phyloP scores from a whole-genome alignment of 1,139 yeast species.

The Debaryomyces subglobosus region DNA sequence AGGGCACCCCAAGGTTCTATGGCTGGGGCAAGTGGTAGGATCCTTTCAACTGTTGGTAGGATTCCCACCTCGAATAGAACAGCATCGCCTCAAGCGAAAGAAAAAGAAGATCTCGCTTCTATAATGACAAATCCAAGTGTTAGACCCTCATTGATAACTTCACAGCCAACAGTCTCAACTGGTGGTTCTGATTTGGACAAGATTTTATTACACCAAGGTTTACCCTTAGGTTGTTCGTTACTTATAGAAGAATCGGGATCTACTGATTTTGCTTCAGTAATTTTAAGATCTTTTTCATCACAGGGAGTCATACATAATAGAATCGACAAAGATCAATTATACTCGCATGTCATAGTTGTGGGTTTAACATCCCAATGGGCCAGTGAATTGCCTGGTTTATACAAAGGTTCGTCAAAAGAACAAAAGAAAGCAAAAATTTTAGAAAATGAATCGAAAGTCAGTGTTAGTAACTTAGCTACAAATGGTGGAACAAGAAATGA shows the following conservation, averaged over 20 bases:
- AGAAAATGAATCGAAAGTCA: conserved; percentile 62
- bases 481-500: conserved; percentile 26
- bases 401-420: conserved; percentile 70
- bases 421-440: conserved; percentile 61
- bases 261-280: conserved; percentile 83
- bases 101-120: conserved; percentile 14
- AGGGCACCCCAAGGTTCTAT: conserved; percentile 12
- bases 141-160: conserved; percentile 75
- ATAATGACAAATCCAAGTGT: conserved; percentile 56
- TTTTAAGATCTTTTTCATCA: conserved; percentile 71
- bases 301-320: conserved; percentile 80
- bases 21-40: conserved; percentile 6
- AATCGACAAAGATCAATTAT: conserved; percentile 30
- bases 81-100: conserved; percentile 10
- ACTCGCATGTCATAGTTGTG: conserved; percentile 68
- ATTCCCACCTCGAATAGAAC: conserved; percentile 13
- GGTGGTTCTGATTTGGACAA: conserved; percentile 78
- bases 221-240: conserved; percentile 75
- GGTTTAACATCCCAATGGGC: conserved; percentile 68
- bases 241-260: conserved; percentile 84
- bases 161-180: conserved; percentile 76
- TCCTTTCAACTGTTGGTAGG: conserved; percentile 7
- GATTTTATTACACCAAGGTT: conserved; percentile 77
- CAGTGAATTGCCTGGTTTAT: conserved; percentile 76
- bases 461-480: conserved; percentile 64